phyloP scores from a whole-genome alignment of 352 stramenopile genomes.

The Phytophthora colocasiae region DNA sequence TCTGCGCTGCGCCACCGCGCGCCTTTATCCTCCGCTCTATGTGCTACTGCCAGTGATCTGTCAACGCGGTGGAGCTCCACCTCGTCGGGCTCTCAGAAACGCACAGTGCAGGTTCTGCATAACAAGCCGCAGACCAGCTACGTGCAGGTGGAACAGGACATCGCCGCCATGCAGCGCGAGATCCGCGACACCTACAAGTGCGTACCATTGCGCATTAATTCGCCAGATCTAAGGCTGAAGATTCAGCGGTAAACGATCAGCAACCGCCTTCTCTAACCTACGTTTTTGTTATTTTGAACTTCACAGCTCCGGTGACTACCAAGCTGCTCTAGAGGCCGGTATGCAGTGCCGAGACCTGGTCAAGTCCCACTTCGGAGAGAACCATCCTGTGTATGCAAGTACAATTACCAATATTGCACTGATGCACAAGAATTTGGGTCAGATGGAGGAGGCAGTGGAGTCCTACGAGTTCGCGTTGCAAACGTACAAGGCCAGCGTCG shows the following conservation, averaged over 20 bases:
- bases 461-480: constrained; percentile 84
- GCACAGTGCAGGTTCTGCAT: constrained; percentile 68
- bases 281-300: constrained; percentile 26
- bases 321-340: constrained; percentile 68
- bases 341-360: constrained; percentile 78
- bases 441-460: constrained; percentile 78
- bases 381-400: constrained; percentile 82
- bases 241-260: background rate
- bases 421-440: constrained; percentile 89
- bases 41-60: background rate
- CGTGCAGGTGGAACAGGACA: constrained; percentile 80
- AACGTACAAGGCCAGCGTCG: constrained; percentile 83
- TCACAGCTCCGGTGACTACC: constrained; percentile 66
- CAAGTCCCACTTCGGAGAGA: constrained; percentile 77
- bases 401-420: constrained; percentile 89
- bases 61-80: constrained; percentile 15
- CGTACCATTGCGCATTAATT: constrained; percentile 26
- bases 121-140: constrained; percentile 60
- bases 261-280: constrained; percentile 23
- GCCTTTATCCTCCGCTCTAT: constrained; percentile 8
- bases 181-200: constrained; percentile 87
- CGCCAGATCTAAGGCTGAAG: background rate
- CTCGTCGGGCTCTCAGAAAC: constrained; percentile 23
- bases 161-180: constrained; percentile 80
- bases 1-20: constrained; percentile 19